Evolutionary conservation across 441 rosid species (phyloP).

Genomic region (Monsonia emarginata): DNA sequence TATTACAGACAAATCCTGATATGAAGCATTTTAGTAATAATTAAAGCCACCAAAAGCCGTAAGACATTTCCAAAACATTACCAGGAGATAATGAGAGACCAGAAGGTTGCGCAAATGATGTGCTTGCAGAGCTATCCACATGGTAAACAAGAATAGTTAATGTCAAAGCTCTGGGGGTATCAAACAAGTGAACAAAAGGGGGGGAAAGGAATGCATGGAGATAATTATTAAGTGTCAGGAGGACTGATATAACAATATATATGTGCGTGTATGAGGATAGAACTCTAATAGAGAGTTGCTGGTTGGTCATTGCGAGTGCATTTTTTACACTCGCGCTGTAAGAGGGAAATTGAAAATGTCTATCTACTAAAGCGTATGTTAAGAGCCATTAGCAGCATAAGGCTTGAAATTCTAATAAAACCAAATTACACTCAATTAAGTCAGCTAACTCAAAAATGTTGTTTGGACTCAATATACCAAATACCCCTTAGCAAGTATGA

Average conservation of each 20-base stretch:
- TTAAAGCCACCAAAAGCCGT: neutral
- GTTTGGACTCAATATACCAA: neutral
- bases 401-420: neutral
- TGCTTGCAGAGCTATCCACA: constrained; percentile 53
- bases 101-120: constrained; percentile 92
- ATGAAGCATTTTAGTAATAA: neutral
- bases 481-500: neutral
- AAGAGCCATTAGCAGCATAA: neutral
- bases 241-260: neutral
- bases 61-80: constrained; percentile 24
- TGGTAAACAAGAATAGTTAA: constrained; percentile 12
- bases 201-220: neutral
- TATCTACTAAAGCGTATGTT: neutral
- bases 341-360: neutral
- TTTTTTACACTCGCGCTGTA: too few relatives aligned
- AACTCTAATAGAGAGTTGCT: neutral
- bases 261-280: neutral
- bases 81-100: constrained; percentile 75
- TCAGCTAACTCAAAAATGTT: neutral
- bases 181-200: neutral
- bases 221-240: neutral
- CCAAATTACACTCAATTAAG: neutral
- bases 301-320: neutral
- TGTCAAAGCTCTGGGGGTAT: neutral
- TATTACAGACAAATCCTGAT: neutral